phyloP scores from a whole-genome alignment of 306 rosid species.

The Trifolium subterraneum region DNA sequence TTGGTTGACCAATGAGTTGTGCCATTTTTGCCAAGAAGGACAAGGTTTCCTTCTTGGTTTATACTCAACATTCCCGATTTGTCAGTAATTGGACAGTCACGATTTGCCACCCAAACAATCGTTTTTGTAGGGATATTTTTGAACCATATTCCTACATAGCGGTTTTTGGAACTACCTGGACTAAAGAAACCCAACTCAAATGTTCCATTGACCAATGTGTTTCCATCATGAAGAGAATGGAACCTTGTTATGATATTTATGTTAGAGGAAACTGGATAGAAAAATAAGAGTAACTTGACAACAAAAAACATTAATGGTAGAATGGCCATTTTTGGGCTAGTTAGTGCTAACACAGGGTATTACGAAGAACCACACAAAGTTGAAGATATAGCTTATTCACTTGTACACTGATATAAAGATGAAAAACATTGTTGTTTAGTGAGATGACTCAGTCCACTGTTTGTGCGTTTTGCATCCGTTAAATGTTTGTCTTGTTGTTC shows the following conservation, averaged over 20 bases:
- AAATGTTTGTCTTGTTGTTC: no score
- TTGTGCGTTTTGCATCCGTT: no score
- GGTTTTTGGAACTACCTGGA: conserved; percentile 23
- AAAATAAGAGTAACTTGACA: not conserved
- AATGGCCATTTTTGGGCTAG: not conserved
- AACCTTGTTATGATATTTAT: not conserved
- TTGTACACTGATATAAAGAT: no score
- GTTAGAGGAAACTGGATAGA: not conserved
- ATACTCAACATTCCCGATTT: conserved; percentile 42
- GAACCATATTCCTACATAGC: conserved; percentile 39
- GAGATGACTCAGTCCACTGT: no score
- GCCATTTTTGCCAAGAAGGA: conserved; percentile 32
- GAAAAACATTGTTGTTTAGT: no score
- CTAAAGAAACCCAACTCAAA: conserved; percentile 40
- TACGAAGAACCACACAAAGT: no score
- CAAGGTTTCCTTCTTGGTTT: conserved; percentile 42
- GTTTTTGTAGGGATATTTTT: not conserved
- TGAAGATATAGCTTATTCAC: no score
- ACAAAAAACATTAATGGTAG: not conserved
- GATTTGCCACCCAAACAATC: no score
- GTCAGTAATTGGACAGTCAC: conserved; percentile 24
- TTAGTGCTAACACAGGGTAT: no score
- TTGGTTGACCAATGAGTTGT: conserved; percentile 51
- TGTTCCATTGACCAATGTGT: conserved; percentile 5
- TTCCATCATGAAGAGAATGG: conserved; percentile 7